Evolutionary conservation across 2,329 filamentous ascomycete species (phyloP).

Genomic region (Penicillium brevicompactum): DNA sequence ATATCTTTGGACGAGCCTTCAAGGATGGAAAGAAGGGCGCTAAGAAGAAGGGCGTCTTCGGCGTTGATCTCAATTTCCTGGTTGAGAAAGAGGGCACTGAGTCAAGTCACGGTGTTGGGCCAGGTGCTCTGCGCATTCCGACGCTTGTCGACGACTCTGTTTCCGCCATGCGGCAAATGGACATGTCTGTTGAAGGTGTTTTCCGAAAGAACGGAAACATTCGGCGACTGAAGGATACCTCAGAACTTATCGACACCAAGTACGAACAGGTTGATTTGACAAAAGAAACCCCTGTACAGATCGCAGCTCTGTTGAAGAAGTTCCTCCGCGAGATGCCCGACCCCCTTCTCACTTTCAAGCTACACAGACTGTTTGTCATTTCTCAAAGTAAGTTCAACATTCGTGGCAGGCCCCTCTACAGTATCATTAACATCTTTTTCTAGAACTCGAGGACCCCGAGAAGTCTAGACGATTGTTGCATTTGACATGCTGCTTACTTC

Average conservation of each 20-base stretch:
- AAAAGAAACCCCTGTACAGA: constrained; percentile 87
- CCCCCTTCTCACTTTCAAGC: constrained; percentile 90
- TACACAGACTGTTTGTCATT: constrained; percentile 86
- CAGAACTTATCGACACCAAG: constrained; percentile 82
- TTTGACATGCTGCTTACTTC: constrained; percentile 86
- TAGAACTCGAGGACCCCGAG: constrained; percentile 76
- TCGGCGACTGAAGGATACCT: constrained; percentile 83
- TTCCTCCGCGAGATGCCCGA: constrained; percentile 94
- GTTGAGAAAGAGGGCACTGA: constrained; percentile 94
- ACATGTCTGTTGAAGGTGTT: constrained; percentile 96
- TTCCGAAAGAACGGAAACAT: constrained; percentile 99
- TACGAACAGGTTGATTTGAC: constrained; percentile 83
- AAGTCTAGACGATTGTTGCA: constrained; percentile 84
- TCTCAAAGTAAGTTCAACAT: constrained; percentile 68
- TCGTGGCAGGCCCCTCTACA: constrained; percentile 12
- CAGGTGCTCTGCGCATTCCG: constrained; percentile 85
- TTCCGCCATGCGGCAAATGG: constrained; percentile 95
- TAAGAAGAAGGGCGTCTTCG: constrained; percentile 94
- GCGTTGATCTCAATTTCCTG: constrained; percentile 82
- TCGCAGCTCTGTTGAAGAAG: constrained; percentile 91
- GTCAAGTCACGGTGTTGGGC: constrained; percentile 95
- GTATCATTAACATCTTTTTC: constrained; percentile 12
- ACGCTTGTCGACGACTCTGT: constrained; percentile 95
- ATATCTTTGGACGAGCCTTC: constrained; percentile 95
- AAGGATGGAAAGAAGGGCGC: constrained; percentile 70